Conservation (phyloP, 2,329 filamentous ascomycete species). For the Geosmithia morbida region DNA sequence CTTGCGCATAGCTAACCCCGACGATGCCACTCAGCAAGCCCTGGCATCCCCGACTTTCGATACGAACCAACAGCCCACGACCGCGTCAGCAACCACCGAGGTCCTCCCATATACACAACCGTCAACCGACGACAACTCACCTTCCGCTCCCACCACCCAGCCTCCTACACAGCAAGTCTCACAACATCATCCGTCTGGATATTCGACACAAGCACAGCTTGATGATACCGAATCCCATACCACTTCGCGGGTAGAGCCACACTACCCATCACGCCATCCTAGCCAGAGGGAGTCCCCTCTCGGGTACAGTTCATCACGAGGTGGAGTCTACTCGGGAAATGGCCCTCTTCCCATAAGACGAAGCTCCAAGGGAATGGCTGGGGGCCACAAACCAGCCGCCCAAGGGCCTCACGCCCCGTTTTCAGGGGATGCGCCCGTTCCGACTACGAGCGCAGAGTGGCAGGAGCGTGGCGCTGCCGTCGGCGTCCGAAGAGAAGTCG, state of each 20-base stretch:
- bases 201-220: conserved; percentile 40
- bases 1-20: conserved; percentile 91
- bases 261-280: conserved; percentile 45
- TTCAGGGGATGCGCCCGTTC: conserved; percentile 25
- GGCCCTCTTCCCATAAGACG: conserved; percentile 59
- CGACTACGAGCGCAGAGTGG: conserved; percentile 75
- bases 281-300: conserved; percentile 48
- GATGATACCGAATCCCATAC: background rate
- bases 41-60: conserved; percentile 10
- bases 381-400: conserved; percentile 29
- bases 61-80: conserved; percentile 5
- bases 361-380: conserved; percentile 58
- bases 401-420: conserved; percentile 9
- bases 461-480: conserved; percentile 89
- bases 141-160: conserved; percentile 2
- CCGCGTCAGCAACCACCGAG: conserved; percentile 2
- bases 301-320: conserved; percentile 48
- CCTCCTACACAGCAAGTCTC: conserved; percentile 6
- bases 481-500: conserved; percentile 66
- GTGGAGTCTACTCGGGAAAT: conserved; percentile 29
- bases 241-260: background rate
- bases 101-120: conserved; percentile 4
- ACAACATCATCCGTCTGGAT: conserved; percentile 12
- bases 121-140: conserved; percentile 6
- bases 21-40: conserved; percentile 43